A percentile compares a stretch with the other conserved stretches of the same genome.
Conservation (phyloP, 75 land plant genomes). For the Ceratopteris richardii region DNA sequence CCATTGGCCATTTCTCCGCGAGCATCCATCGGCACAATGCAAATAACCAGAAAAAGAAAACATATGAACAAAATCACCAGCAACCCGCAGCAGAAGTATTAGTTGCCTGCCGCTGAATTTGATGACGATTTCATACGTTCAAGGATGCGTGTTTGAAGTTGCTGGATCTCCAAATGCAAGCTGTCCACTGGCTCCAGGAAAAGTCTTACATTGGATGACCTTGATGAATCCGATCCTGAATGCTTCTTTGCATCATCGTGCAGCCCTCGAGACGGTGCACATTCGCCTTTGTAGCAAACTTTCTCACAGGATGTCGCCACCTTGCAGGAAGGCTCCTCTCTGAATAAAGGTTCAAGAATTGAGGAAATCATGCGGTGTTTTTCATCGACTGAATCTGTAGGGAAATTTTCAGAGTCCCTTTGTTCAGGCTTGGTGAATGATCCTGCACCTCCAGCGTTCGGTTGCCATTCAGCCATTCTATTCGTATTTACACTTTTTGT, state of each 20-base stretch:
- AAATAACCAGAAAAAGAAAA: too few species aligned
- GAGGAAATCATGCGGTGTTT: background rate
- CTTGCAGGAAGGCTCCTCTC: background rate
- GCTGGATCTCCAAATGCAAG: conserved; percentile 30
- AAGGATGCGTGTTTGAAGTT: conserved; percentile 32
- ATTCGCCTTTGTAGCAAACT: conserved; percentile 2
- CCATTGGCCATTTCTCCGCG: too few species aligned
- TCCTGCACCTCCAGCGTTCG: too few species aligned
- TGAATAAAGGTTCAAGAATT: conserved; percentile 4
- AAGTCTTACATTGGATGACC: conserved; percentile 9
- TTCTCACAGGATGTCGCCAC: conserved; percentile 4
- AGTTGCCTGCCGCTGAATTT: too few species aligned
- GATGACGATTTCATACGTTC: conserved; percentile 21
- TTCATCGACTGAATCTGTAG: too few species aligned
- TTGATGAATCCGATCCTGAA: background rate
- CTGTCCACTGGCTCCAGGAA: conserved; percentile 18
- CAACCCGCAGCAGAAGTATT: too few species aligned
- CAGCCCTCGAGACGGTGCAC: too few species aligned
- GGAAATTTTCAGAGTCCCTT: background rate
- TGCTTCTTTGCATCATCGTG: background rate
- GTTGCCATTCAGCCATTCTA: too few species aligned
- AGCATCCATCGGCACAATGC: too few species aligned
- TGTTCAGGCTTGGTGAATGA: background rate
- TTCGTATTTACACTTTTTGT: too few species aligned
- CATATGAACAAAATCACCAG: too few species aligned